A percentile compares a stretch with the other conserved stretches of the same genome.
phyloP scores from a whole-genome alignment of 2,329 filamentous ascomycete genomes.

The Paecilomyces dactylethromorphus region DNA sequence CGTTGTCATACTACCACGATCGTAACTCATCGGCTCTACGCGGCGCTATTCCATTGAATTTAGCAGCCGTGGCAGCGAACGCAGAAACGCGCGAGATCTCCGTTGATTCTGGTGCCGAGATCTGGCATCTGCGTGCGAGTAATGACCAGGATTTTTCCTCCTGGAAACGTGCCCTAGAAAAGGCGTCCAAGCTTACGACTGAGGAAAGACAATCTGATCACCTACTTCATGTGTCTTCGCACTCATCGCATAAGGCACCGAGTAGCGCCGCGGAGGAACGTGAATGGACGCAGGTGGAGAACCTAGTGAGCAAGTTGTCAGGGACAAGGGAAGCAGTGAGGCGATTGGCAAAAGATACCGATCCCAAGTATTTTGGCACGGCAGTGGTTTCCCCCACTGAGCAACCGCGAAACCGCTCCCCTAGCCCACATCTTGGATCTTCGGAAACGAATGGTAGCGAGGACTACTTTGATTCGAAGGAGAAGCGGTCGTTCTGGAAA shows the following conservation, averaged over 20 bases:
- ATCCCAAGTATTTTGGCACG: conserved; percentile 49
- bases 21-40: conserved; percentile 86
- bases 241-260: conserved; percentile 16
- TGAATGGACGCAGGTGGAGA: conserved; percentile 83
- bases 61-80: conserved; percentile 86
- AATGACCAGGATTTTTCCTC: conserved; percentile 79
- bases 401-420: conserved; percentile 24
- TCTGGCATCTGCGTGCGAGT: conserved; percentile 86
- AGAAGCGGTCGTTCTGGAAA: conserved; percentile 83
- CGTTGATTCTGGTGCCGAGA: conserved; percentile 92
- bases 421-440: conserved; percentile 23
- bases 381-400: conserved; percentile 11
- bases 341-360: conserved; percentile 77
- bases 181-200: conserved; percentile 55
- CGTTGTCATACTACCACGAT: conserved; percentile 93
- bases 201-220: conserved; percentile 24
- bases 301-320: conserved; percentile 76
- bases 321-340: conserved; percentile 84
- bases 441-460: conserved; percentile 25
- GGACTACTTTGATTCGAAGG: conserved; percentile 33
- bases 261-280: conserved; percentile 56
- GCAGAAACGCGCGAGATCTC: conserved; percentile 85
- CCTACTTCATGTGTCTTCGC: conserved; percentile 26
- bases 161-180: conserved; percentile 82
- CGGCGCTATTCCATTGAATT: conserved; percentile 82